A percentile compares a stretch with the other conserved stretches of the same genome.
phyloP scores from a whole-genome alignment of 495 filamentous ascomycete species.

The Aspergillus avenaceus region DNA sequence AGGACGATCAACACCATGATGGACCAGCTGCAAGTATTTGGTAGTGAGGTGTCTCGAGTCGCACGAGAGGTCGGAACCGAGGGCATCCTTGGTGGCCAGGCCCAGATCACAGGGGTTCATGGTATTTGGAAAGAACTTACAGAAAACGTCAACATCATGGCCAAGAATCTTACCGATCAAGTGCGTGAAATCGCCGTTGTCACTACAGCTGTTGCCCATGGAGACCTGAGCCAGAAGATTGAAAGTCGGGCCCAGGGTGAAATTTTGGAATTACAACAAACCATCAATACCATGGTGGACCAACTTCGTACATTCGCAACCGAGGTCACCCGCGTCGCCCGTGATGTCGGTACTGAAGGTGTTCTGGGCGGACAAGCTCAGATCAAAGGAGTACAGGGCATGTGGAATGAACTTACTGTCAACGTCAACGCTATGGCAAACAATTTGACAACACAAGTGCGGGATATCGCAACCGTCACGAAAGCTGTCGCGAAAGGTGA shows the following conservation, averaged over 20 bases:
- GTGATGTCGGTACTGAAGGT: slow-evolving; percentile 96
- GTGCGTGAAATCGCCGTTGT: slow-evolving; percentile 97
- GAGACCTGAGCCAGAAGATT: slow-evolving; percentile 95
- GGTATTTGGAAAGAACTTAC: slow-evolving; percentile 98
- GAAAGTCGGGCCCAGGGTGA: slow-evolving; percentile 91
- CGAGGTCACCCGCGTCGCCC: slow-evolving; percentile 92
- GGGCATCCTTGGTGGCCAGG: slow-evolving; percentile 94
- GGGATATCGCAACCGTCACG: slow-evolving; percentile 98
- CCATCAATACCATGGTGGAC: slow-evolving; percentile 99
- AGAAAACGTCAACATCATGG: slow-evolving; percentile 98
- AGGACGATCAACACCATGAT: slow-evolving; percentile 97
- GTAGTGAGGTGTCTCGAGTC: slow-evolving; percentile 93
- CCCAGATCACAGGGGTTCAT: slow-evolving; percentile 88
- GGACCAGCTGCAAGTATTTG: slow-evolving; percentile 96
- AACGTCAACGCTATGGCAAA: slow-evolving; percentile 99
- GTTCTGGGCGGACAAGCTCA: slow-evolving; percentile 95
- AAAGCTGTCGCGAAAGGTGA: slow-evolving; percentile 96
- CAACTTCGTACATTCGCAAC: slow-evolving; percentile 95
- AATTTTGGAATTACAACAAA: slow-evolving; percentile 93
- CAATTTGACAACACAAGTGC: slow-evolving; percentile 94
- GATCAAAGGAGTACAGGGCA: slow-evolving; percentile 80
- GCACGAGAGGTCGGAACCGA: slow-evolving; percentile 97
- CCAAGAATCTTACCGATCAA: slow-evolving; percentile 75
- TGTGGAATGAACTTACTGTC: slow-evolving; percentile 96
- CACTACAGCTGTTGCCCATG: slow-evolving; percentile 93